These are phyloP conservation scores for Xylogone sp. DNA, from an alignment of 2,329 filamentous ascomycete species.

Conservation along the genomic window DNA sequence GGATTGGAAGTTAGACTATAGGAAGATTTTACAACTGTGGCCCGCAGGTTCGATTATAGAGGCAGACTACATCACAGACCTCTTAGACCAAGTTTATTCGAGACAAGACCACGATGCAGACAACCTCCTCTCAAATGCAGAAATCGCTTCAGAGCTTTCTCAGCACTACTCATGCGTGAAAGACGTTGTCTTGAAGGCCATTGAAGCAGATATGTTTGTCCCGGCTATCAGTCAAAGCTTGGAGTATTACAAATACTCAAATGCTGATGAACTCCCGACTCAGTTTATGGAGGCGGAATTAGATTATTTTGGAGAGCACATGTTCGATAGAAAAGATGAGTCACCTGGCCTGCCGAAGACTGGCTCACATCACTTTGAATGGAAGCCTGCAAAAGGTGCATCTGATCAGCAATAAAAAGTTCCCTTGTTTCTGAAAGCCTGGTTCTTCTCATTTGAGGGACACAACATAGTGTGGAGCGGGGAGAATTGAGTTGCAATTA, in stretches of 20 bases:
- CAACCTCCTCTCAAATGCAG: conserved; percentile 40
- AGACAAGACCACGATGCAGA: conserved; percentile 34
- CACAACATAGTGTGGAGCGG: no score
- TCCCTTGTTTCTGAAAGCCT: no score
- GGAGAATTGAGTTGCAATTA: no score
- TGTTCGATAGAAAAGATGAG: conserved; percentile 56
- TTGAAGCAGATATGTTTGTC: conserved; percentile 55
- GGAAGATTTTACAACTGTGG: conserved; percentile 58
- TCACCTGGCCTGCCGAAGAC: conserved; percentile 45
- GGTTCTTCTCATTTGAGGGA: neutral
- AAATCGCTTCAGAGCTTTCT: conserved; percentile 50
- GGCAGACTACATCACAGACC: conserved; percentile 58
- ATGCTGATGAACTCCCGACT: conserved; percentile 57
- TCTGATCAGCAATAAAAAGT: neutral
- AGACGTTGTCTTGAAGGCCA: conserved; percentile 48
- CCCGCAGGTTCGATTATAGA: conserved; percentile 69
- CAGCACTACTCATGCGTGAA: conserved; percentile 49
- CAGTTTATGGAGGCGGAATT: conserved; percentile 68
- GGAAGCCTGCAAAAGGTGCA: conserved; percentile 38
- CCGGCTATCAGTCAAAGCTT: conserved; percentile 58
- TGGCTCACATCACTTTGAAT: conserved; percentile 61
- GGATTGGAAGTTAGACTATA: conserved; percentile 54
- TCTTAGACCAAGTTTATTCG: conserved; percentile 46
- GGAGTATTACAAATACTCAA: conserved; percentile 64
- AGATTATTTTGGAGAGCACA: conserved; percentile 67